These are phyloP conservation scores for Penicillium cinerascens DNA, from an alignment of 495 filamentous ascomycete genomes.

Conservation along the genomic window DNA sequence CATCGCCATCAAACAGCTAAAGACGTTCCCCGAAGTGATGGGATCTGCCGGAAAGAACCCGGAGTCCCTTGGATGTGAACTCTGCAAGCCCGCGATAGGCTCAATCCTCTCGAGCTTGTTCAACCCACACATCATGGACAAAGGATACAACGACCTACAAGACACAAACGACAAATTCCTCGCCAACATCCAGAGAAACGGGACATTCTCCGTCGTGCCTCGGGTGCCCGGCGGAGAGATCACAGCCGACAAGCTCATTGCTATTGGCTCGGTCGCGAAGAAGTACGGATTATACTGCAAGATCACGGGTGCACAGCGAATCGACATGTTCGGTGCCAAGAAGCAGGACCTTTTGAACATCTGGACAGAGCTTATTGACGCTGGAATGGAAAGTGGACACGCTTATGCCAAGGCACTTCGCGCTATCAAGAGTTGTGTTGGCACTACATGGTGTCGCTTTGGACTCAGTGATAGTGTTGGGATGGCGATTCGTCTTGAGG, in stretches of 20 bases:
- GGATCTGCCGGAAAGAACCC: slow-evolving; percentile 70
- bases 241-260: slow-evolving; percentile 83
- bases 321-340: slow-evolving; percentile 92
- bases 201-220: slow-evolving; percentile 88
- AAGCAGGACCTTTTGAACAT: slow-evolving; percentile 91
- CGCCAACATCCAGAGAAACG: slow-evolving; percentile 94
- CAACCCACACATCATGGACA: slow-evolving; percentile 84
- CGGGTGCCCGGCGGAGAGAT: slow-evolving; percentile 87
- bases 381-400: slow-evolving; percentile 93
- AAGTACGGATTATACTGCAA: slow-evolving; percentile 89
- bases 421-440: slow-evolving; percentile 93
- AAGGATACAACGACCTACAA: slow-evolving; percentile 72
- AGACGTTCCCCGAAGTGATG: slow-evolving; percentile 80
- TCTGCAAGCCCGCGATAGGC: slow-evolving; percentile 83
- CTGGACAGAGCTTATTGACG: slow-evolving; percentile 80
- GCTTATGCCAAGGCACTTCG: slow-evolving; percentile 91
- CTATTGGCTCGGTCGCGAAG: slow-evolving; percentile 84
- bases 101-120: slow-evolving; percentile 83
- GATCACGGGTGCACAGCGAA: slow-evolving; percentile 92
- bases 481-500: slow-evolving; percentile 88
- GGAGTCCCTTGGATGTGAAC: slow-evolving; percentile 80
- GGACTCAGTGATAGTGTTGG: slow-evolving; percentile 96
- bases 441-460: slow-evolving; percentile 92
- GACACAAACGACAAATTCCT: slow-evolving; percentile 93
- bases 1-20: slow-evolving; percentile 75